Conservation (phyloP, 2,329 filamentous ascomycete species). For the Colletotrichum paranaense region DNA sequence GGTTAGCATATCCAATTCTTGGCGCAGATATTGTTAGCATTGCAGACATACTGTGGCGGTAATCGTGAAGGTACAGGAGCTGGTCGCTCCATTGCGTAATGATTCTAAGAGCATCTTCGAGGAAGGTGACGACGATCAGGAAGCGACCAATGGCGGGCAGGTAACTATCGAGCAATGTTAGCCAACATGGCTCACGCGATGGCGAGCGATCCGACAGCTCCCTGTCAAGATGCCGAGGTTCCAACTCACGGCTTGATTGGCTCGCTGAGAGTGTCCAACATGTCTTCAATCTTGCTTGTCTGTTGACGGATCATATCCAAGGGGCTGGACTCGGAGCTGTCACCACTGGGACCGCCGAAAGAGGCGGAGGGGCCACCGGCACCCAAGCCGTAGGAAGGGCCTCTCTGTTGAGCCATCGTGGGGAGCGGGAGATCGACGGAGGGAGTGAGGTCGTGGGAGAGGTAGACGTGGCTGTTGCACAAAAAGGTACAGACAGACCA, state of each 20-base stretch:
- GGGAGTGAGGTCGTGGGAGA: background rate
- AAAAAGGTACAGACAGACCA: slow-evolving; percentile 32
- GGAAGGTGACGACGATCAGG: slow-evolving; percentile 96
- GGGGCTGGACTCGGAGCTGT: slow-evolving; percentile 70
- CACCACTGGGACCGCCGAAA: slow-evolving; percentile 33
- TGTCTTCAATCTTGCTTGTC: slow-evolving; percentile 98
- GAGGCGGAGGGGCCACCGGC: slow-evolving; percentile 33
- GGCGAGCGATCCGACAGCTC: slow-evolving; percentile 13
- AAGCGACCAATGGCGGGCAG: slow-evolving; percentile 96
- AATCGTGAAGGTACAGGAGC: slow-evolving; percentile 91
- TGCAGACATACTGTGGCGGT: slow-evolving; percentile 84
- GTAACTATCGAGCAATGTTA: slow-evolving; percentile 70
- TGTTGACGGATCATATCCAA: slow-evolving; percentile 92
- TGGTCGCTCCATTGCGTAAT: slow-evolving; percentile 98
- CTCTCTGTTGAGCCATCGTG: slow-evolving; percentile 38
- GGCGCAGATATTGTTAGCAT: background rate
- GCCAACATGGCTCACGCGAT: slow-evolving; percentile 26
- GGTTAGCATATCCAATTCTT: slow-evolving; percentile 22
- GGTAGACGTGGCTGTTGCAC: slow-evolving; percentile 32
- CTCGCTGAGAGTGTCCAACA: slow-evolving; percentile 87
- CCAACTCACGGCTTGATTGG: slow-evolving; percentile 90
- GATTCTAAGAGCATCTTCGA: slow-evolving; percentile 96
- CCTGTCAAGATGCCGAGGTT: slow-evolving; percentile 20
- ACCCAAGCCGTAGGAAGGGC: slow-evolving; percentile 36
- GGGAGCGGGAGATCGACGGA: slow-evolving; percentile 1